These are phyloP conservation scores for Pyrenophora seminiperda DNA, from an alignment of 2,329 filamentous ascomycete genomes.

Conservation along the genomic window DNA sequence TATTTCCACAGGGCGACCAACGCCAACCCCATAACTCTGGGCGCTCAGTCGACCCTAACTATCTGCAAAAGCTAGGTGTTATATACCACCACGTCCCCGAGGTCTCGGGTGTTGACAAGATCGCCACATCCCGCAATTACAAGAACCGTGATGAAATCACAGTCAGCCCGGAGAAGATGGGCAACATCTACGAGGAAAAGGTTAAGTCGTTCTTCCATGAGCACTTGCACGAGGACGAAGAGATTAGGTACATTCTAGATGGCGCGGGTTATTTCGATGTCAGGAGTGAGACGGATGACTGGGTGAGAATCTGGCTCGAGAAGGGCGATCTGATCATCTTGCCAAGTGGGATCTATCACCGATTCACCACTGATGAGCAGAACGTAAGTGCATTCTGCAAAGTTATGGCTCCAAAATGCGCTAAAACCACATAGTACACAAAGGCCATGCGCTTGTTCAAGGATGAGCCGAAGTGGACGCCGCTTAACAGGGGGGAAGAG, in stretches of 20 bases:
- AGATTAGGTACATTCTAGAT: conserved; percentile 91
- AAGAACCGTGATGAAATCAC: conserved; percentile 94
- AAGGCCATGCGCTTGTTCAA: conserved; percentile 97
- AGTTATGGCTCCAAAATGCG: background rate
- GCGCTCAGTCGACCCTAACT: conserved; percentile 65
- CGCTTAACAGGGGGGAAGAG: conserved; percentile 78
- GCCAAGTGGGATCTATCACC: conserved; percentile 93
- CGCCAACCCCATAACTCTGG: conserved; percentile 88
- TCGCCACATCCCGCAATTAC: conserved; percentile 79
- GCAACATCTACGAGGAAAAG: conserved; percentile 86
- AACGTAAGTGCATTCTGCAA: conserved; percentile 66
- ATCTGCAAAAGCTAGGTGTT: conserved; percentile 78
- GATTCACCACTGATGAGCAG: conserved; percentile 90
- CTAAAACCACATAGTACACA: conserved; percentile 69
- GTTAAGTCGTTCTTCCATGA: conserved; percentile 93
- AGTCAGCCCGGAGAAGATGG: conserved; percentile 85
- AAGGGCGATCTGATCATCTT: conserved; percentile 92
- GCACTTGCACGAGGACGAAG: conserved; percentile 97
- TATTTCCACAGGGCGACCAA: conserved; percentile 77
- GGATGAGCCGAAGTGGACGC: conserved; percentile 98
- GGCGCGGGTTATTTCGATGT: conserved; percentile 95
- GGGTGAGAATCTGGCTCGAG: conserved; percentile 83
- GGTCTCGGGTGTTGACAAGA: conserved; percentile 68
- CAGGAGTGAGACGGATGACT: conserved; percentile 77
- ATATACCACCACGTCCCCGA: conserved; percentile 73